Base-by-base conservation (phyloP, 73 alveolate genomes). In the Blepharisma stoltei region DNA sequence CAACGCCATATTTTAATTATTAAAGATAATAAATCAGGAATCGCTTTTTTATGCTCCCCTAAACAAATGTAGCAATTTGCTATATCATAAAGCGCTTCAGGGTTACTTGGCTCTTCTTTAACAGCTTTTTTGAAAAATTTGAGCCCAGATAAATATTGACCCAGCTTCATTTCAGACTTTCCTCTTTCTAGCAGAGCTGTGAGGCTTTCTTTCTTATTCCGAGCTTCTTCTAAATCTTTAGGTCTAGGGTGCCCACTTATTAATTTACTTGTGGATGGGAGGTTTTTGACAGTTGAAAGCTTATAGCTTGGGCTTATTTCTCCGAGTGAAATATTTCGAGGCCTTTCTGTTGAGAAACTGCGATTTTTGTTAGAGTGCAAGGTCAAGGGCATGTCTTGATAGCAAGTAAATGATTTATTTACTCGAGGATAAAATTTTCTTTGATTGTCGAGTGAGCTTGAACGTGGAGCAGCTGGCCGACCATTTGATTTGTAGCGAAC, bases 201-300 rank as follows among this genome's bases (percentile, higher is more conserved):
- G 2, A 60, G 14, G 18, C 14, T 38, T 60, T 60, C 73, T 18
- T 25, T 14, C 23, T 60, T 60, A 20, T 20, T 0, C 5, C 46
- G 14, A 25, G 23, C 4, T 18, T 60, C 73, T 60, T 60, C 23
- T 8, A 25, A 20, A 20, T 60, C 73, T 60, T 60, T 38, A 20
- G 73, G 73, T 20, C 73, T 38, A 20, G 73, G 73, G 23, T 60
- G 73, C 38, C 73, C 73, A 25, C 73, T 60, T 14, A 60, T 25
- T 14, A 60, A 38, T 5, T 60, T 60, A 5, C 73, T 60, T 14
- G 73, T 60, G 23, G 73, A 60, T 60, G n/a, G 37, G 18, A 60
- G 45, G 45, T 60, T 60, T 60, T 38, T 60, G 2, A 60, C 46
- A 60, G 46, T 60, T 60, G 73, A 14, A 25, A n/a, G 14, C 23